phyloP scores from a whole-genome alignment of 148 eudicot genomes.

The Drosera capensis region DNA sequence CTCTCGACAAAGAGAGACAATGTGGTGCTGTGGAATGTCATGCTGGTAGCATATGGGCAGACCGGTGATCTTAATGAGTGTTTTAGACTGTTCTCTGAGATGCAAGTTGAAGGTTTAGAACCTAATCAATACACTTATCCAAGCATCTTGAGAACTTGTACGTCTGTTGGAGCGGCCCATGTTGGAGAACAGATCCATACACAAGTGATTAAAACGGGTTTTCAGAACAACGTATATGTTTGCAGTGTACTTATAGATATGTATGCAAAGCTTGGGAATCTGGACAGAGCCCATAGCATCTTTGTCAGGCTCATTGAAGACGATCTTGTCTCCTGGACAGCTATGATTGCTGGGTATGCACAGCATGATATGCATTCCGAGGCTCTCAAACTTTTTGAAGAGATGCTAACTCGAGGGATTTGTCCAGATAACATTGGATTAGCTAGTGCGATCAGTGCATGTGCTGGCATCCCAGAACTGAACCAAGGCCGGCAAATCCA shows the following conservation, averaged over 20 bases:
- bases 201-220: constrained; percentile 73
- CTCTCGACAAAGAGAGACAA: constrained; percentile 47
- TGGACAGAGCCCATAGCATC: constrained; percentile 52
- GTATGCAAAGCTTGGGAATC: constrained; percentile 71
- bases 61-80: constrained; percentile 52
- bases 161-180: constrained; percentile 53
- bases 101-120: constrained; percentile 55
- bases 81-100: constrained; percentile 28
- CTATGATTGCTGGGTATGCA: constrained; percentile 68
- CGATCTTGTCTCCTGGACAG: constrained; percentile 89
- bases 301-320: constrained; percentile 45
- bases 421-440: constrained; percentile 69
- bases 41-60: constrained; percentile 84
- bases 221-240: constrained; percentile 69
- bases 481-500: constrained; percentile 83
- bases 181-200: constrained; percentile 80
- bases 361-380: constrained; percentile 54
- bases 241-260: constrained; percentile 82
- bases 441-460: constrained; percentile 84
- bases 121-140: constrained; percentile 95
- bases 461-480: constrained; percentile 68
- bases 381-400: constrained; percentile 64
- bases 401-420: constrained; percentile 54
- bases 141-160: constrained; percentile 73
- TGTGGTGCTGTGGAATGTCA: constrained; percentile 83